Evolutionary conservation across 352 stramenopile genomes (phyloP).

Genomic region (Phytophthora sojae): DNA sequence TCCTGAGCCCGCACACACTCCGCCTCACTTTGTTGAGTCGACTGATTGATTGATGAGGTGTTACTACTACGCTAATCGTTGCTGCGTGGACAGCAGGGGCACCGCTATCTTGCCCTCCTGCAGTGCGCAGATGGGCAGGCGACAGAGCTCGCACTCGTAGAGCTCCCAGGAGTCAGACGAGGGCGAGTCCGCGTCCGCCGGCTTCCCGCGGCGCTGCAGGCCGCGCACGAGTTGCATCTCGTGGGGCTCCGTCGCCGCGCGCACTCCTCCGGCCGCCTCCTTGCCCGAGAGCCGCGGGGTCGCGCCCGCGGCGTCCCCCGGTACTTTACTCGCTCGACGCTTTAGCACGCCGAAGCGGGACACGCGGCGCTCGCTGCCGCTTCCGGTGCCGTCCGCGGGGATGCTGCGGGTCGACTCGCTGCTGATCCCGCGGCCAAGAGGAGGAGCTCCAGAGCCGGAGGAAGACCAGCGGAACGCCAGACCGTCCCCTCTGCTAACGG

Average conservation of each 20-base stretch:
- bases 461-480: slow-evolving; percentile 4
- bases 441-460: neutral
- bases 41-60: neutral
- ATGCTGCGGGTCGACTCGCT: neutral
- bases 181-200: neutral
- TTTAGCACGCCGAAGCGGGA: slow-evolving; percentile 27
- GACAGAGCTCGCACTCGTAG: slow-evolving; percentile 55
- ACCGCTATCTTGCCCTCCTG: slow-evolving; percentile 33
- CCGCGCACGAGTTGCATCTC: slow-evolving; percentile 24
- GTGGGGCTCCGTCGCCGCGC: neutral
- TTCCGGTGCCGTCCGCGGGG: neutral
- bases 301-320: neutral
- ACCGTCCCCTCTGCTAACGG: slow-evolving; percentile 27
- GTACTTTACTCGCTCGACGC: slow-evolving; percentile 7
- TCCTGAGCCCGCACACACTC: neutral
- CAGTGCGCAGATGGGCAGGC: slow-evolving; percentile 47
- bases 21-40: neutral
- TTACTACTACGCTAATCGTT: neutral
- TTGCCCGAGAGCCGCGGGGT: neutral
- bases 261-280: neutral
- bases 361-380: neutral
- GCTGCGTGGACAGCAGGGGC: slow-evolving; percentile 20
- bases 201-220: slow-evolving; percentile 15
- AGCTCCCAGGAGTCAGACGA: slow-evolving; percentile 36
- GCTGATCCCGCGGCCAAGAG: neutral